Base-by-base conservation (phyloP, 2,329 filamentous ascomycete genomes). In the Xylaria sp. region DNA sequence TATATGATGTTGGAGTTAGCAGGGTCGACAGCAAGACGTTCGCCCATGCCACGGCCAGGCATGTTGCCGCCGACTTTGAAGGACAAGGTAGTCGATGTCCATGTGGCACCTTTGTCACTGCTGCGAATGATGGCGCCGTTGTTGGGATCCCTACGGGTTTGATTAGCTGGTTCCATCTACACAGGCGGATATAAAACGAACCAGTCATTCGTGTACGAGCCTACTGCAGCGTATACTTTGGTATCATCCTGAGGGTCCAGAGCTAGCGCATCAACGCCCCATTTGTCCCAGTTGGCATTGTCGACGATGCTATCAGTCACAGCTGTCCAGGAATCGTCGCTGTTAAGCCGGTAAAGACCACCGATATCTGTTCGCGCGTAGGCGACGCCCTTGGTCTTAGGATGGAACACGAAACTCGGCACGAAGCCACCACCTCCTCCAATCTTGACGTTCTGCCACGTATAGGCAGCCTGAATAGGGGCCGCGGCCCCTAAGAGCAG, bases 21-120 rank as follows among this genome's bases (percentile, higher is more conserved):
- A 1, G 87, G 87, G 73, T 89, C 87, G 9, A 89, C 82, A 2
- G 86, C 86, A 5, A 89, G 82, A 16, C 87, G 82, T 75, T 89
- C 87, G 18, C 87, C 87, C 77, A 84, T 85, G 8, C 87, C 87
- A 32, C 87, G 83, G 1, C 87, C 87, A 8, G 87, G 87, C 86
- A 88, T 89, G 74, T 89, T 89, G 0, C 87, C 87, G 8, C 87
- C 87, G 54, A 88, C 85, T 75, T 89, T 89, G 80, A 89, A 89
- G 2, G 85, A 81, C 0, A 89, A 80, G 5, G 79, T 78, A 0
- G 84, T 83, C 23, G 81, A 79, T 1, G 79, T 73, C 84, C 86
- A 89, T 0, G 86, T 88, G 2, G 76, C 78, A 1, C 87, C 87
- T 71, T 83, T 80, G 71, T 90, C 86, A 9, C 81, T 84, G 9